Conservation (phyloP, 306 rosid genomes). For the Begonia fuchsioides region DNA sequence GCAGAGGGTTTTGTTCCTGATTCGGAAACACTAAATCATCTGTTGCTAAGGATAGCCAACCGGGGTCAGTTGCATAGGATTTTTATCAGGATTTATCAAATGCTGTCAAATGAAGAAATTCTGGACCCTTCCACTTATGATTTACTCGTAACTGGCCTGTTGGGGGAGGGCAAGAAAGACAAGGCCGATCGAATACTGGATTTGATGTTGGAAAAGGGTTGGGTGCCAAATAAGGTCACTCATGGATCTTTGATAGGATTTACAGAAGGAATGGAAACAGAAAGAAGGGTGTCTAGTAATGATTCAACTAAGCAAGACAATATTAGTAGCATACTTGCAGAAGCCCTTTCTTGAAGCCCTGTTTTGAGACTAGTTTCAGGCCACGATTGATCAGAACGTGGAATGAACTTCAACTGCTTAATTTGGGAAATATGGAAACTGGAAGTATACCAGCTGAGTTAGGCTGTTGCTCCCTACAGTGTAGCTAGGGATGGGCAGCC, state of each 20-base stretch:
- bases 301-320: slow-evolving; percentile 30
- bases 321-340: slow-evolving; percentile 63
- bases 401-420: too few species aligned
- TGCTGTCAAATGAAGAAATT: slow-evolving; percentile 17
- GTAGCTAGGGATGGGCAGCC: too few species aligned
- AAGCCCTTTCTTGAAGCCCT: slow-evolving; percentile 24
- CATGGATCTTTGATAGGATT: slow-evolving; percentile 69
- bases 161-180: slow-evolving; percentile 56
- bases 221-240: slow-evolving; percentile 69
- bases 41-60: slow-evolving; percentile 33
- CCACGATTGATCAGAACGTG: too few species aligned
- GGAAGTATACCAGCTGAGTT: too few species aligned
- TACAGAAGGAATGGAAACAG: slow-evolving; percentile 22
- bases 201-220: slow-evolving; percentile 72
- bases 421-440: too few species aligned
- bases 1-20: slow-evolving; percentile 45
- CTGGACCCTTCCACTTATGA: slow-evolving; percentile 33
- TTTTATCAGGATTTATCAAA: slow-evolving; percentile 31
- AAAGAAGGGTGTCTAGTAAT: slow-evolving; percentile 7
- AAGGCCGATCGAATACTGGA: slow-evolving; percentile 50
- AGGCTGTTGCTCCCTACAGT: too few species aligned
- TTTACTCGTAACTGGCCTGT: slow-evolving; percentile 49
- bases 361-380: too few species aligned
- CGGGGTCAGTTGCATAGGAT: slow-evolving; percentile 37
- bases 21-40: slow-evolving; percentile 35